phyloP scores from a whole-genome alignment of 1,284 basidiomycete species.

The Stygiomarasmius scandens region DNA sequence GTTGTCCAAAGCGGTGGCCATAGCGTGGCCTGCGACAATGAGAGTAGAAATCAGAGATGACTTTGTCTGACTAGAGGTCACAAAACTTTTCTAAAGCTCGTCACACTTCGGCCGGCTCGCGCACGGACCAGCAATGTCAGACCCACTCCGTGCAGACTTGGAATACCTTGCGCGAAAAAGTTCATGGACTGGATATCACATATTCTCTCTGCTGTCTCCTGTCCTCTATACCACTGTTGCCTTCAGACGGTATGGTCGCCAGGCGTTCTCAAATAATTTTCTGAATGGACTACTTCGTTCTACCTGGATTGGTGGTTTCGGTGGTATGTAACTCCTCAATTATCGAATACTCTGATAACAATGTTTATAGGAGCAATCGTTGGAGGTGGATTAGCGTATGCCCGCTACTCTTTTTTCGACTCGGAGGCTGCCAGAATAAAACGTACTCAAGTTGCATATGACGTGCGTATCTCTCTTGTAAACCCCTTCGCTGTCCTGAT shows the following conservation, averaged over 20 bases:
- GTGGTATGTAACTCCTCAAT: constrained; percentile 41
- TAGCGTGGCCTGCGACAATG: constrained; percentile 2
- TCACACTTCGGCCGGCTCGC: background rate
- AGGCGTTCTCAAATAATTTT: constrained; percentile 51
- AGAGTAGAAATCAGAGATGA: background rate
- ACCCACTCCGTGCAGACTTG: constrained; percentile 8
- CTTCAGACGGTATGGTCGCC: constrained; percentile 54
- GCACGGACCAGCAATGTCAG: constrained; percentile 5
- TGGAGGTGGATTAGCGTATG: constrained; percentile 38
- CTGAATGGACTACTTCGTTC: constrained; percentile 66
- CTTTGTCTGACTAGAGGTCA: background rate
- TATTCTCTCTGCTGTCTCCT: constrained; percentile 61
- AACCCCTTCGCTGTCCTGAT: background rate
- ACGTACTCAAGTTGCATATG: constrained; percentile 48
- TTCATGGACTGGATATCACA: constrained; percentile 66
- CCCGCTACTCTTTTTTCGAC: constrained; percentile 38
- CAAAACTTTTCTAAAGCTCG: background rate
- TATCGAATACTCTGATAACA: background rate
- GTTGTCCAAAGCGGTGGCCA: constrained; percentile 48
- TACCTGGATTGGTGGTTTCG: constrained; percentile 67
- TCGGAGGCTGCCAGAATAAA: constrained; percentile 35
- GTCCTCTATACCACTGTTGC: constrained; percentile 58
- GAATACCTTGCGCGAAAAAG: constrained; percentile 62
- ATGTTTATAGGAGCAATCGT: constrained; percentile 31
- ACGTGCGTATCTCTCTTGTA: constrained; percentile 42